Evolutionary conservation across 108 stramenopile species (phyloP).

Genomic region (Discostella pseudostelligera): DNA sequence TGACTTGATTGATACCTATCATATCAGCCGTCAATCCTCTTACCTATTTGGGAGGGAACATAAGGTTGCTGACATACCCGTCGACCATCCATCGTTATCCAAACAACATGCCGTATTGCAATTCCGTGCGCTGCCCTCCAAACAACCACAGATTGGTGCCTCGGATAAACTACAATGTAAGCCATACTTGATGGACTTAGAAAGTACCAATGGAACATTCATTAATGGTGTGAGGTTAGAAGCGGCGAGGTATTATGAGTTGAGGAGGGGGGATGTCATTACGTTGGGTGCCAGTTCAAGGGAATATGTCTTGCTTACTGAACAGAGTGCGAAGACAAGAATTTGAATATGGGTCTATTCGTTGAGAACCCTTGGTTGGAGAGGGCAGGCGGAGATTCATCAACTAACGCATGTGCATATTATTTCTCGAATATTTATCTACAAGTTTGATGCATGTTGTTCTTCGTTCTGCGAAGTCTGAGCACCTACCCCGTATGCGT

Average conservation of each 20-base stretch:
- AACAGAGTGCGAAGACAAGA: conserved; percentile 44
- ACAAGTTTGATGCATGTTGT: no score
- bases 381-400: no score
- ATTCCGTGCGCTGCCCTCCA: conserved; percentile 72
- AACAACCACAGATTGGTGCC: conserved; percentile 19
- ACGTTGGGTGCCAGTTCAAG: conserved; percentile 87
- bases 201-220: conserved; percentile 93
- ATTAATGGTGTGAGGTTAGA: conserved; percentile 90
- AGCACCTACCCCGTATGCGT: no score
- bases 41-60: conserved; percentile 92
- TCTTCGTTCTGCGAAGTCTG: no score
- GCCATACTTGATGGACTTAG: conserved; percentile 97
- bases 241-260: conserved; percentile 92
- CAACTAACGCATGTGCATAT: no score
- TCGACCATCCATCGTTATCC: conserved; percentile 83
- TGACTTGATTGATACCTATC: conserved; percentile 75
- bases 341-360: conserved; percentile 2
- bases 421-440: no score
- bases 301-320: conserved; percentile 95
- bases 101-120: conserved; percentile 98
- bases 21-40: conserved; percentile 86
- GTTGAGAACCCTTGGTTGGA: no score
- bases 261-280: conserved; percentile 90
- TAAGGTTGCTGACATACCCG: conserved; percentile 86
- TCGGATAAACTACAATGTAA: conserved; percentile 52